A percentile compares a stretch with the other conserved stretches of the same genome.
Conservation (phyloP, 495 filamentous ascomycete genomes). For the Mytilinidion resinicola region DNA sequence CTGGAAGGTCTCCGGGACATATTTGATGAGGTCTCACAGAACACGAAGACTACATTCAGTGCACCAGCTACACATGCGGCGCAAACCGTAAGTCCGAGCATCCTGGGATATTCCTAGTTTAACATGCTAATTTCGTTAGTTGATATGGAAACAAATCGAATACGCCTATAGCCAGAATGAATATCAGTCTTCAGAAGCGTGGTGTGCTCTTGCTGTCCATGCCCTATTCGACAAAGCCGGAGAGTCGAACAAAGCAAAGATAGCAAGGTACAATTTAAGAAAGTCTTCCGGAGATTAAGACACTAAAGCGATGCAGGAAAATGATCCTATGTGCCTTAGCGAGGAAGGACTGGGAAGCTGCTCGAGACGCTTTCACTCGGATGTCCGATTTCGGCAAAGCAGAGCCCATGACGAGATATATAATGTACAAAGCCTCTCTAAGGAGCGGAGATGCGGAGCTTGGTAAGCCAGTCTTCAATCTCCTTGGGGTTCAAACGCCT, state of each 20-base stretch:
- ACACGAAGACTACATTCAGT: conserved; percentile 36
- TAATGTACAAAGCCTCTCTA: conserved; percentile 70
- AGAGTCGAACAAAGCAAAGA: conserved; percentile 55
- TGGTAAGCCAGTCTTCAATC: conserved; percentile 34
- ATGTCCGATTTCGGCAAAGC: conserved; percentile 54
- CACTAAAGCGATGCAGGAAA: conserved; percentile 49
- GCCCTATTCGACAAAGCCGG: conserved; percentile 58
- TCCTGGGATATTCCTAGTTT: not conserved
- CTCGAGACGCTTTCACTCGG: conserved; percentile 48
- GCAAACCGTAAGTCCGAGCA: conserved; percentile 41
- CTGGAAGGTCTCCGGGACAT: conserved; percentile 36
- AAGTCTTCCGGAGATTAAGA: not conserved
- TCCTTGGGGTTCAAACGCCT: not conserved
- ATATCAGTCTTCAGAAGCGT: conserved; percentile 53
- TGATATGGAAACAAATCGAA: conserved; percentile 74
- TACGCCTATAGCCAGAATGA: conserved; percentile 46
- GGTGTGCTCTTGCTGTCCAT: conserved; percentile 68
- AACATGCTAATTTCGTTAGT: conserved; percentile 37
- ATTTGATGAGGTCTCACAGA: conserved; percentile 36
- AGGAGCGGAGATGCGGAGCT: conserved; percentile 50
- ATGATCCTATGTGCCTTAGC: conserved; percentile 60
- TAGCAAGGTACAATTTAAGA: conserved; percentile 51
- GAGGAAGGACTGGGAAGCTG: conserved; percentile 46
- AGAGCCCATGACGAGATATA: conserved; percentile 60
- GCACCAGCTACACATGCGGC: conserved; percentile 59